Evolutionary conservation across 2,329 filamentous ascomycete species (phyloP).

Genomic region (Aspergillus floridensis): DNA sequence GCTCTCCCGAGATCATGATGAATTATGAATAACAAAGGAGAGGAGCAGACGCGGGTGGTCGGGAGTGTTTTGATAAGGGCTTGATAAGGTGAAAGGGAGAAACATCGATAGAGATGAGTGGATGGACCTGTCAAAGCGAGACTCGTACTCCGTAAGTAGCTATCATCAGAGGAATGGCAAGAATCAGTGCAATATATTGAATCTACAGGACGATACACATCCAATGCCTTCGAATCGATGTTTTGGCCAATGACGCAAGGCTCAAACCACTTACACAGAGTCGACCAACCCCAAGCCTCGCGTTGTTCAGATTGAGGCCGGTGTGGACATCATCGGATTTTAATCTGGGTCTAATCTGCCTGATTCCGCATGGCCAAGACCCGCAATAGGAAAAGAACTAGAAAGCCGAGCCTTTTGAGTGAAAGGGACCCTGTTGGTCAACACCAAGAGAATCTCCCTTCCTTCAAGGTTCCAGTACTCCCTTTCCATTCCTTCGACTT

Average conservation of each 20-base stretch:
- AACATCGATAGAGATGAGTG: no score
- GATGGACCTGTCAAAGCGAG: no score
- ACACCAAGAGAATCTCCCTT: not conserved
- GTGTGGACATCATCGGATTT: constrained; percentile 8
- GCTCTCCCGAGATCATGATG: not conserved
- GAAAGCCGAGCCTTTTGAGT: not conserved
- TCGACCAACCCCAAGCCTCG: not conserved
- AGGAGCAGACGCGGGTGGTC: no score
- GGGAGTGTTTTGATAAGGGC: no score
- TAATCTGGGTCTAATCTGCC: constrained; percentile 11
- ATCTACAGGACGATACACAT: not conserved
- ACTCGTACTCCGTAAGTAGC: no score
- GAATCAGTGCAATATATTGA: no score
- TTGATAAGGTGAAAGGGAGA: not conserved
- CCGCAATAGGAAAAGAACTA: not conserved
- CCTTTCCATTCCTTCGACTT: not conserved
- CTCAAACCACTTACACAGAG: not conserved
- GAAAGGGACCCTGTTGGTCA: not conserved
- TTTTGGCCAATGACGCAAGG: not conserved
- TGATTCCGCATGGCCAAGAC: not conserved
- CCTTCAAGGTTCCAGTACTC: no score
- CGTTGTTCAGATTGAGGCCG: not conserved
- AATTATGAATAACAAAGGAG: no score
- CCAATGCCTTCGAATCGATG: not conserved
- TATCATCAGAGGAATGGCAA: no score